phyloP scores from a whole-genome alignment of 805 yeast species.

The Candida sphagnicola region DNA sequence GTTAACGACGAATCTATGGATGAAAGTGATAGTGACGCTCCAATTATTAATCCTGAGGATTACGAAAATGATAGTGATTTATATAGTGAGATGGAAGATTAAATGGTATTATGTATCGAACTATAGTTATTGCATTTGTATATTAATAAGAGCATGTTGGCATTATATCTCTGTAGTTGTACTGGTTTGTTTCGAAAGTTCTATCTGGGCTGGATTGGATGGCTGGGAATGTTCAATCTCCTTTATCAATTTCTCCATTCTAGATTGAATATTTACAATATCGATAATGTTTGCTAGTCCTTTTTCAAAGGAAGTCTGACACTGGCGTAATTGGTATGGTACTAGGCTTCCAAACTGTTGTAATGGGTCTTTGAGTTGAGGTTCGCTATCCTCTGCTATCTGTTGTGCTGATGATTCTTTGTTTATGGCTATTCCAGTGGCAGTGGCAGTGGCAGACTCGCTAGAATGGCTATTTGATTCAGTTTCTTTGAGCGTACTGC shows the following conservation, averaged over 20 bases:
- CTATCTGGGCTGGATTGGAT: no score
- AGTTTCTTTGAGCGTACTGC: no score
- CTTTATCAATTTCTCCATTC: slow-evolving; percentile 15
- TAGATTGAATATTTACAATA: slow-evolving; percentile 16
- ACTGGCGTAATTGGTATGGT: slow-evolving; percentile 34
- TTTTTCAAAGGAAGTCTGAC: slow-evolving; percentile 33
- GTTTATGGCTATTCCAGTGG: no score
- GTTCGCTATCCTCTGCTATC: no score
- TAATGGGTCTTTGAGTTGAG: slow-evolving; percentile 33
- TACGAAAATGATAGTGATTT: slow-evolving; percentile 51
- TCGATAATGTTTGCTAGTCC: slow-evolving; percentile 25
- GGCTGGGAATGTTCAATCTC: no score
- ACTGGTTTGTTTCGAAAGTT: no score
- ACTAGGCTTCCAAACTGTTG: slow-evolving; percentile 48
- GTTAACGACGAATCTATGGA: slow-evolving; percentile 18
- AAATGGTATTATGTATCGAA: slow-evolving; percentile 2
- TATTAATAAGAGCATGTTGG: neutral
- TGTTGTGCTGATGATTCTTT: no score
- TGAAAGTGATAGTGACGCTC: slow-evolving; percentile 26
- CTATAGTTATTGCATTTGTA: slow-evolving; percentile 1
- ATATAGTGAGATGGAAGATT: slow-evolving; percentile 32
- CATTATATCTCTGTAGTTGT: no score
- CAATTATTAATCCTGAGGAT: slow-evolving; percentile 38
- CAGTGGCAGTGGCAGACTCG: no score
- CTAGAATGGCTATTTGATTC: no score